phyloP scores from a whole-genome alignment of 768 basidiomycete genomes.

The Phanerodontia chrysosporium region DNA sequence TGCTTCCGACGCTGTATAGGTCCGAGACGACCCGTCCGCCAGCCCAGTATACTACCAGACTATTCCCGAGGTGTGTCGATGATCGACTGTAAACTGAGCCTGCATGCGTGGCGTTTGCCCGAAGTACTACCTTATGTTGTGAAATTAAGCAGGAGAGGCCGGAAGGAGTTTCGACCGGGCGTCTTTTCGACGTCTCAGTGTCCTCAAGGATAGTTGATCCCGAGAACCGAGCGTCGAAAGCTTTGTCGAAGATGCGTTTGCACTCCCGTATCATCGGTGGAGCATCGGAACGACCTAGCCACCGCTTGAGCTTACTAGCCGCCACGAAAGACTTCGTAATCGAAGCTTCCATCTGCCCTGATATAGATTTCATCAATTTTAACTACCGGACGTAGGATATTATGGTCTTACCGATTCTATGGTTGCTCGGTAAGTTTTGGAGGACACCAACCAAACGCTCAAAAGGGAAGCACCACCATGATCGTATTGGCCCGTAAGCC shows the following conservation, averaged over 20 bases:
- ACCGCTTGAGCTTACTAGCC: conserved; percentile 5
- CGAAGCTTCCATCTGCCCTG: conserved; percentile 5
- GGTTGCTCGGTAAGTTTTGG: conserved; percentile 21
- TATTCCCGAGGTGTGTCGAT: conserved; percentile 3
- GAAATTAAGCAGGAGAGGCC: neutral
- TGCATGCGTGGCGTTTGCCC: neutral
- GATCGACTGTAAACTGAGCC: neutral
- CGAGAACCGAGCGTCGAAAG: neutral
- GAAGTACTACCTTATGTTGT: neutral
- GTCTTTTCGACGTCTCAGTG: neutral
- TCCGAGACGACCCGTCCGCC: neutral
- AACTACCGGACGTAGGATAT: neutral
- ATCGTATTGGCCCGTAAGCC: conserved; percentile 11
- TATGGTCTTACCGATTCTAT: conserved; percentile 17
- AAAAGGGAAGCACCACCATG: conserved; percentile 27
- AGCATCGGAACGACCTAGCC: conserved; percentile 5
- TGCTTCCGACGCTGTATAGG: neutral
- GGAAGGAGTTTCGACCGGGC: neutral
- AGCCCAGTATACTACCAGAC: neutral
- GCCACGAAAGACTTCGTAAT: conserved; percentile 4
- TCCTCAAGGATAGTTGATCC: neutral
- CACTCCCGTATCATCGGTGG: neutral
- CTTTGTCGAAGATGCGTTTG: conserved; percentile 3
- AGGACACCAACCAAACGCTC: conserved; percentile 22
- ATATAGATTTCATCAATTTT: neutral